Percentiles rank a stretch among this genome's conserved stretches.
Evolutionary conservation across 768 basidiomycete species (phyloP).

Genomic region (Xerocomellus intermedius): DNA sequence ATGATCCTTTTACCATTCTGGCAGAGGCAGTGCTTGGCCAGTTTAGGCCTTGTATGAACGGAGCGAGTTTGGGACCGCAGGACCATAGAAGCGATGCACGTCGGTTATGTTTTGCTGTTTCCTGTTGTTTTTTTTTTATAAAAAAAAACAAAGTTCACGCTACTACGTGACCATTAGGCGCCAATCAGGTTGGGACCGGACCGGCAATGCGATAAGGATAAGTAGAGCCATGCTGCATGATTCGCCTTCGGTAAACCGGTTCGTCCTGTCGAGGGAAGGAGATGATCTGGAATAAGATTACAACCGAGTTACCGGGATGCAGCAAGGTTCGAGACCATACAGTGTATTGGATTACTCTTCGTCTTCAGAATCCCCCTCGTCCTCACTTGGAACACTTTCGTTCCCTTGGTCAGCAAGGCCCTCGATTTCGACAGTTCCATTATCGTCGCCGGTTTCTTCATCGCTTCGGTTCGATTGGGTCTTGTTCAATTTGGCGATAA

Average conservation of each 20-base stretch:
- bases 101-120: slow-evolving; percentile 3
- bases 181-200: slow-evolving; percentile 1
- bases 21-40: slow-evolving; percentile 20
- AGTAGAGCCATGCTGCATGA: slow-evolving; percentile 8
- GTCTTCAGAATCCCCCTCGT: slow-evolving; percentile 31
- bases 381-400: slow-evolving; percentile 27
- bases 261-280: slow-evolving; percentile 20
- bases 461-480: slow-evolving; percentile 55
- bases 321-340: slow-evolving; percentile 35
- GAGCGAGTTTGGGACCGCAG: background rate
- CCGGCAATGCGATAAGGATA: slow-evolving; percentile 2
- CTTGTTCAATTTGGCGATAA: slow-evolving; percentile 83
- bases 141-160: background rate
- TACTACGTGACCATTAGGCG: slow-evolving; percentile 5
- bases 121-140: background rate
- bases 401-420: slow-evolving; percentile 42
- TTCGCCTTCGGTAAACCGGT: slow-evolving; percentile 19
- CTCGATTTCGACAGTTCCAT: slow-evolving; percentile 56
- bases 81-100: background rate
- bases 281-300: slow-evolving; percentile 19
- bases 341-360: slow-evolving; percentile 22
- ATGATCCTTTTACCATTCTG: slow-evolving; percentile 17
- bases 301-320: slow-evolving; percentile 28
- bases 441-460: slow-evolving; percentile 40
- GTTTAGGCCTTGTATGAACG: background rate